Conservation (phyloP, 106 monocot genomes). For the Narthecium ossifragum region DNA sequence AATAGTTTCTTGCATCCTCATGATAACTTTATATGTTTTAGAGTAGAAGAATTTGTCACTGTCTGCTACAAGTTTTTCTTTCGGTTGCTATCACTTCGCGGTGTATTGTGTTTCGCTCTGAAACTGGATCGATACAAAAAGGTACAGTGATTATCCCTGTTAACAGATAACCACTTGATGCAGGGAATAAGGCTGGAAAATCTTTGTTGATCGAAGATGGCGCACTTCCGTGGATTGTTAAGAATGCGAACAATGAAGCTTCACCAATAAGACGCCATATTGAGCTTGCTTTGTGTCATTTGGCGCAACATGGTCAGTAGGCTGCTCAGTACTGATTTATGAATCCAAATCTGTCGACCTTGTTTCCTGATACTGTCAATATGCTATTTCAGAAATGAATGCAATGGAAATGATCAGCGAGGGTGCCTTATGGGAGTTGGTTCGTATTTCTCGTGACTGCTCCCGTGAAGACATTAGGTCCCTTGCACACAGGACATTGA, state of each 20-base stretch:
- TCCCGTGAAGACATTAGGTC: conserved; percentile 85
- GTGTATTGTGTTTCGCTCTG: background rate
- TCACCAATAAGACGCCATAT: conserved; percentile 90
- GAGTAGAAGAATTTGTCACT: background rate
- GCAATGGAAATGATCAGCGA: conserved; percentile 80
- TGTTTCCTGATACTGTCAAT: background rate
- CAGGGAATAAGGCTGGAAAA: conserved; percentile 61
- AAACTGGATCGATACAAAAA: too few relatives aligned
- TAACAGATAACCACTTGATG: background rate
- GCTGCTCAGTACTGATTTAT: background rate
- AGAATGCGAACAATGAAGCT: conserved; percentile 98
- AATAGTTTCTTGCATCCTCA: too few relatives aligned
- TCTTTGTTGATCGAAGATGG: conserved; percentile 94
- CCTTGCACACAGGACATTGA: conserved; percentile 72
- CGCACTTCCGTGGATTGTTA: conserved; percentile 89
- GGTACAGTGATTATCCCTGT: background rate
- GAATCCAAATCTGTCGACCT: background rate
- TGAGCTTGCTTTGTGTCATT: conserved; percentile 93
- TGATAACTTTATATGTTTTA: too few relatives aligned
- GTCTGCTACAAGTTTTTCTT: background rate
- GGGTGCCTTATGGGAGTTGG: conserved; percentile 96
- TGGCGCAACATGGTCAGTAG: conserved; percentile 84
- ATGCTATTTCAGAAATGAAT: conserved; percentile 66
- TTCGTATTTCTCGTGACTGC: conserved; percentile 92
- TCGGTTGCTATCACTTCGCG: background rate